Evolutionary conservation across 2,329 filamentous ascomycete genomes (phyloP).

Genomic region (Trichoderma sp.): DNA sequence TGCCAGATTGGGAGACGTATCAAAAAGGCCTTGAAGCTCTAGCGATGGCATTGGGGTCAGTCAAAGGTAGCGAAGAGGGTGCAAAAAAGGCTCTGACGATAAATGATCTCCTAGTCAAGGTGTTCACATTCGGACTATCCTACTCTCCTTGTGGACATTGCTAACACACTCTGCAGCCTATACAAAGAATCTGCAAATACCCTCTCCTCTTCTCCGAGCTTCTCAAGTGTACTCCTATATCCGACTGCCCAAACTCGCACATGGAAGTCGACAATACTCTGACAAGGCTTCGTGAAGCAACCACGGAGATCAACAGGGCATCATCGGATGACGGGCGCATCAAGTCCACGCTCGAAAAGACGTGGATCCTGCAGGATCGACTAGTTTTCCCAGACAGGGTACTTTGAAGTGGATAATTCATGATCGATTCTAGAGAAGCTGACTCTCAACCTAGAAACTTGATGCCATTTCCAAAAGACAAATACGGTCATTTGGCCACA

Average conservation of each 20-base stretch:
- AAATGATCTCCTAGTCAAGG: constrained; percentile 87
- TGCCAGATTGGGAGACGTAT: constrained; percentile 73
- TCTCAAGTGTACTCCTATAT: constrained; percentile 75
- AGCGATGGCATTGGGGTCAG: constrained; percentile 68
- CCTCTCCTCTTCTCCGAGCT: constrained; percentile 83
- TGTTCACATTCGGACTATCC: constrained; percentile 31
- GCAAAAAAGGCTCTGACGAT: constrained; percentile 76
- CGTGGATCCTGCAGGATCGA: constrained; percentile 79
- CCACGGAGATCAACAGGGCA: constrained; percentile 78
- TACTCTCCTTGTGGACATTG: neutral
- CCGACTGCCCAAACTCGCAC: constrained; percentile 80
- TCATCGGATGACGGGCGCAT: constrained; percentile 75
- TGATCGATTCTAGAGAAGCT: neutral
- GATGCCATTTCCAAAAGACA: constrained; percentile 56
- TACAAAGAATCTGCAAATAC: constrained; percentile 89
- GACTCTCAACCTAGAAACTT: constrained; percentile 37
- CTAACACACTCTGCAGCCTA: constrained; percentile 58
- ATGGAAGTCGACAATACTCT: constrained; percentile 73
- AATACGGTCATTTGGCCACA: constrained; percentile 77
- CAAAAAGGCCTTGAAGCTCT: constrained; percentile 83
- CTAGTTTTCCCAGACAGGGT: constrained; percentile 72
- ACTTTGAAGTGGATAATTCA: constrained; percentile 28
- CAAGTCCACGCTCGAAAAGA: constrained; percentile 70
- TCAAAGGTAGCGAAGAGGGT: constrained; percentile 59
- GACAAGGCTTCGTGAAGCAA: constrained; percentile 68